Conservation (phyloP, 2,329 filamentous ascomycete genomes). For the Aspergillus ruber region DNA sequence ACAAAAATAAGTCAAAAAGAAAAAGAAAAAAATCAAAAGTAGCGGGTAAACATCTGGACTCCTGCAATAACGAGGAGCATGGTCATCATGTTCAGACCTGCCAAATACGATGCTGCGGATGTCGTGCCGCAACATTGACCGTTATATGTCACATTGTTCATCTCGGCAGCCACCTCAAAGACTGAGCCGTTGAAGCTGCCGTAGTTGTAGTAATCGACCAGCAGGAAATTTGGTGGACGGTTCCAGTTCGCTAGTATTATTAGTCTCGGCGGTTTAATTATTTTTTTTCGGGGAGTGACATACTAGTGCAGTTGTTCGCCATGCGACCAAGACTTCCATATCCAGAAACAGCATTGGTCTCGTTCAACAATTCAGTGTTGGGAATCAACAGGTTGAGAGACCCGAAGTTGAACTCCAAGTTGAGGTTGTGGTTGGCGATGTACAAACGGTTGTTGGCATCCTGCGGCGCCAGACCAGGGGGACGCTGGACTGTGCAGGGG, state of each 20-base stretch:
- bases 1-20: neutral
- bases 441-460: slow-evolving; percentile 62
- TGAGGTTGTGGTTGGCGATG: slow-evolving; percentile 86
- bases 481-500: slow-evolving; percentile 72
- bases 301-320: slow-evolving; percentile 56
- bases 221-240: slow-evolving; percentile 67
- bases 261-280: neutral
- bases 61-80: slow-evolving; percentile 17
- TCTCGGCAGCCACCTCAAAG: slow-evolving; percentile 63
- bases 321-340: slow-evolving; percentile 60
- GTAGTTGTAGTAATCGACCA: slow-evolving; percentile 80
- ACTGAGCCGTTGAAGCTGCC: slow-evolving; percentile 65
- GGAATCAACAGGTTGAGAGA: slow-evolving; percentile 62
- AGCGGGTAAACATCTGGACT: slow-evolving; percentile 16
- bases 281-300: neutral
- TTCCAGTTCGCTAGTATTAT: slow-evolving; percentile 49
- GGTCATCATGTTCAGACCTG: slow-evolving; percentile 13
- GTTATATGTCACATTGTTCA: slow-evolving; percentile 67
- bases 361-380: slow-evolving; percentile 61
- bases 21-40: slow-evolving; percentile 18
- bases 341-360: slow-evolving; percentile 63
- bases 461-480: slow-evolving; percentile 55
- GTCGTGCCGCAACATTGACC: slow-evolving; percentile 32
- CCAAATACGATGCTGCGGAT: slow-evolving; percentile 20
- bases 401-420: slow-evolving; percentile 65